phyloP scores from a whole-genome alignment of 495 filamentous ascomycete species.

The Hypoxylon lienhwacheense region DNA sequence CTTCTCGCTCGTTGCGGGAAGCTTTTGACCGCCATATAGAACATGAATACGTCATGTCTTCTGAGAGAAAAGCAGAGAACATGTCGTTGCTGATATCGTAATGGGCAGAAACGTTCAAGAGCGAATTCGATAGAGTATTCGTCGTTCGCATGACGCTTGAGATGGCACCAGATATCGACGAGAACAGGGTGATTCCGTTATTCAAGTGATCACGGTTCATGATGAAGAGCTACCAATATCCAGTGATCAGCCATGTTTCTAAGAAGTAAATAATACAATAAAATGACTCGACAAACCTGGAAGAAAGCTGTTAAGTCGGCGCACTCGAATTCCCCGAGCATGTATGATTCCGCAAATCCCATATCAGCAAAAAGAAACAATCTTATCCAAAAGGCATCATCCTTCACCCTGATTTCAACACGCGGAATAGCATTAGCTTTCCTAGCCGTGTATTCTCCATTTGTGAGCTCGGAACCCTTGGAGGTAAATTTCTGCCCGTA shows the following conservation, averaged over 20 bases:
- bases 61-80: conserved; percentile 71
- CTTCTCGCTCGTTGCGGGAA: conserved; percentile 39
- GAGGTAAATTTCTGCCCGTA: conserved; percentile 38
- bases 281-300: conserved; percentile 45
- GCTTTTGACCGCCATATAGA: conserved; percentile 60
- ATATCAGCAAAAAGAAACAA: conserved; percentile 68
- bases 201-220: conserved; percentile 59
- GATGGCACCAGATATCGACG: conserved; percentile 55
- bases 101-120: conserved; percentile 67
- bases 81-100: conserved; percentile 76
- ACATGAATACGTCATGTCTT: conserved; percentile 77
- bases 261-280: neutral
- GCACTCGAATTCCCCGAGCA: conserved; percentile 68
- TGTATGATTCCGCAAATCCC: conserved; percentile 74
- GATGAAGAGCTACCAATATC: conserved; percentile 59
- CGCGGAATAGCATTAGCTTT: conserved; percentile 30
- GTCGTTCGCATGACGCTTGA: conserved; percentile 57
- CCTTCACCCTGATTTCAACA: conserved; percentile 57
- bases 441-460: conserved; percentile 31
- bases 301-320: conserved; percentile 65
- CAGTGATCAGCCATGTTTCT: neutral
- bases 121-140: conserved; percentile 66
- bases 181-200: conserved; percentile 61
- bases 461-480: conserved; percentile 23
- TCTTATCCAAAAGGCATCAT: conserved; percentile 66